These are phyloP conservation scores for Limonium bicolor DNA, from an alignment of 148 eudicot species.

Conservation along the genomic window DNA sequence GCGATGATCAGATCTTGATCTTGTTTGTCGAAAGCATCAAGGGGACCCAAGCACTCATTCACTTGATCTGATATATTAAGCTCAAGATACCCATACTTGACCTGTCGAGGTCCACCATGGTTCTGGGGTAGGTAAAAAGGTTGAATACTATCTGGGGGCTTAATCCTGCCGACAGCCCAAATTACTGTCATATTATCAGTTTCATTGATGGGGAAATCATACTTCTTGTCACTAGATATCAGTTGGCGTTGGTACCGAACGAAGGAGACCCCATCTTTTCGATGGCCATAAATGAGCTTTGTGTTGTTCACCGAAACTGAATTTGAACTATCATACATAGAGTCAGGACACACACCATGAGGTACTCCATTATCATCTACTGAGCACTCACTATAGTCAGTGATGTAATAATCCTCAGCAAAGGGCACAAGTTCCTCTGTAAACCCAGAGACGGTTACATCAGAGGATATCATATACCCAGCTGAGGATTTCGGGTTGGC, in stretches of 20 bases:
- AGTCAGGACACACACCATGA: slow-evolving; percentile 82
- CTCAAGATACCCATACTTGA: slow-evolving; percentile 35
- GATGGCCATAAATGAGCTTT: slow-evolving; percentile 63
- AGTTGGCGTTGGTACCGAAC: slow-evolving; percentile 50
- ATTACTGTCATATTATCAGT: slow-evolving; percentile 47
- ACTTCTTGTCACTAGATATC: slow-evolving; percentile 41
- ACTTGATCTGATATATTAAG: slow-evolving; percentile 52
- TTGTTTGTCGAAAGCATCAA: slow-evolving; percentile 80
- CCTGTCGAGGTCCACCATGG: slow-evolving; percentile 46
- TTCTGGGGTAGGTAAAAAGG: slow-evolving; percentile 79
- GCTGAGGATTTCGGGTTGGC: slow-evolving; percentile 46
- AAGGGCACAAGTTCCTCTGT: slow-evolving; percentile 48
- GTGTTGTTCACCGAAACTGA: slow-evolving; percentile 39
- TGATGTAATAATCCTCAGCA: slow-evolving; percentile 73
- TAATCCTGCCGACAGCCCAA: slow-evolving; percentile 80
- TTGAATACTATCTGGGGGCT: slow-evolving; percentile 63
- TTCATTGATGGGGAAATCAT: slow-evolving; percentile 45
- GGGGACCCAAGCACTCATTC: slow-evolving; percentile 79
- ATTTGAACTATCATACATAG: slow-evolving; percentile 28
- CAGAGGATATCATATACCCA: slow-evolving; percentile 58
- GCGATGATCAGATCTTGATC: slow-evolving; percentile 85
- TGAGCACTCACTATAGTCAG: slow-evolving; percentile 62
- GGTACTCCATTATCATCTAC: slow-evolving; percentile 28
- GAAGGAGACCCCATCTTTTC: slow-evolving; percentile 75
- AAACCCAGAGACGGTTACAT: slow-evolving; percentile 72